Conservation (phyloP, 2,329 filamentous ascomycete genomes). For the Cordyceps tenuipes region DNA sequence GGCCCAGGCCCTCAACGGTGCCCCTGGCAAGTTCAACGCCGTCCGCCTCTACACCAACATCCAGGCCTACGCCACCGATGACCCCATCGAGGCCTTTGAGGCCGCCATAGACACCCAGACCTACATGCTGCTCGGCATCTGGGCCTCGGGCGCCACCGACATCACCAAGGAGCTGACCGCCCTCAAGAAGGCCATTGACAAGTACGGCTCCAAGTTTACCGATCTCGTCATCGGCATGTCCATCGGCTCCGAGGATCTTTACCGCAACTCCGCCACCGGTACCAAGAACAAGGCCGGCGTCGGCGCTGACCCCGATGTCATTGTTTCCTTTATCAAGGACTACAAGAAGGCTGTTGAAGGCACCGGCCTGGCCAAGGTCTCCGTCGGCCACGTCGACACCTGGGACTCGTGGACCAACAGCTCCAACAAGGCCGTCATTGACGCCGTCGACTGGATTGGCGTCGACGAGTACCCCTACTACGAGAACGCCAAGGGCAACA, state of each 20-base stretch:
- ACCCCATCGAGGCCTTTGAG: slow-evolving; percentile 75
- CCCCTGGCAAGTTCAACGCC: slow-evolving; percentile 48
- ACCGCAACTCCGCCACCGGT: slow-evolving; percentile 53
- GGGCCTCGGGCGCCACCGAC: slow-evolving; percentile 47
- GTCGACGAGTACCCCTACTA: slow-evolving; percentile 62
- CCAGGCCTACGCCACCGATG: slow-evolving; percentile 56
- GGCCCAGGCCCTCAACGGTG: slow-evolving; percentile 30
- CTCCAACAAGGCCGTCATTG: slow-evolving; percentile 51
- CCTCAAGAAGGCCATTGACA: slow-evolving; percentile 45
- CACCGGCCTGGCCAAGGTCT: slow-evolving; percentile 35
- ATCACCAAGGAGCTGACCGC: slow-evolving; percentile 54
- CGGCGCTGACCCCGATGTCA: slow-evolving; percentile 48
- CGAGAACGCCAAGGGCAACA: slow-evolving; percentile 47
- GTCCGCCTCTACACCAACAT: slow-evolving; percentile 62
- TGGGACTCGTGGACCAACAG: slow-evolving; percentile 55
- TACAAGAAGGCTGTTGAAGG: slow-evolving; percentile 49
- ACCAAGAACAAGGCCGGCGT: slow-evolving; percentile 51
- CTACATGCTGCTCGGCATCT: slow-evolving; percentile 56
- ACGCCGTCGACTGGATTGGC: slow-evolving; percentile 56
- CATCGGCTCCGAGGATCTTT: slow-evolving; percentile 60
- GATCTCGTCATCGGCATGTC: slow-evolving; percentile 56
- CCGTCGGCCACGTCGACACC: slow-evolving; percentile 61
- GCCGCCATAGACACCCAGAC: slow-evolving; percentile 55
- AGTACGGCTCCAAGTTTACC: slow-evolving; percentile 42
- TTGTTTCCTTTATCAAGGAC: slow-evolving; percentile 59